phyloP scores from a whole-genome alignment of 768 basidiomycete species.

The Ramaria rubella region DNA sequence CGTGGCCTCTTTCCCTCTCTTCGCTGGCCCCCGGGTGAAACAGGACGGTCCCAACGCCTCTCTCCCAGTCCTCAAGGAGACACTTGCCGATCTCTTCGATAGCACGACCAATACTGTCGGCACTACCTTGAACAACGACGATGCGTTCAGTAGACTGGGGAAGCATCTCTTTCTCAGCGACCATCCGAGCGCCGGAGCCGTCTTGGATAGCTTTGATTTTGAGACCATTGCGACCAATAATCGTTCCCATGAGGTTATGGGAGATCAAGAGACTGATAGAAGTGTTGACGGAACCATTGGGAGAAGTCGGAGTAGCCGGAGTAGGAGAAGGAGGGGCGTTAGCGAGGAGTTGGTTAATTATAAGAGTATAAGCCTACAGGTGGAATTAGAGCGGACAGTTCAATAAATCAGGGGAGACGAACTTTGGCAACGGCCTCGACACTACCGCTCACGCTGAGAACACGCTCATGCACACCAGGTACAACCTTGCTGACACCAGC shows the following conservation, averaged over 20 bases:
- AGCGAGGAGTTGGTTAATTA: constrained; percentile 84
- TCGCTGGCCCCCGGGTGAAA: constrained; percentile 91
- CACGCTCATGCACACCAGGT: constrained; percentile 94
- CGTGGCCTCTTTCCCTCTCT: constrained; percentile 41
- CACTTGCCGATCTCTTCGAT: constrained; percentile 95
- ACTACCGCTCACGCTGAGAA: constrained; percentile 87
- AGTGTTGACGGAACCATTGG: constrained; percentile 55
- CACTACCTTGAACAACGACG: constrained; percentile 93
- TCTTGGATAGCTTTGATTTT: constrained; percentile 99
- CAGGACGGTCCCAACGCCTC: constrained; percentile 86
- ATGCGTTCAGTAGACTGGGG: constrained; percentile 99
- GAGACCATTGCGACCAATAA: constrained; percentile 92
- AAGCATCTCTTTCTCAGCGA: constrained; percentile 98
- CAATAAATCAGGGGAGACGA: constrained; percentile 14
- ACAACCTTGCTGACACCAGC: constrained; percentile 99
- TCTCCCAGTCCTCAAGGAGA: constrained; percentile 93
- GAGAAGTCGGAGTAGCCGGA: constrained; percentile 58
- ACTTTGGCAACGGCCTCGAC: constrained; percentile 93
- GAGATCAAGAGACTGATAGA: constrained; percentile 96
- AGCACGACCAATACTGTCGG: constrained; percentile 88
- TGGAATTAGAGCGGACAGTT: constrained; percentile 1
- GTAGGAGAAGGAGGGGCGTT: constrained; percentile 68
- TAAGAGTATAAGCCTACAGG: constrained; percentile 85
- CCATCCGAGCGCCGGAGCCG: constrained; percentile 92
- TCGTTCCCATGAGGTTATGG: constrained; percentile 98